Conservation (phyloP, 2,329 filamentous ascomycete species). For the Berkeleyomyces basicola region DNA sequence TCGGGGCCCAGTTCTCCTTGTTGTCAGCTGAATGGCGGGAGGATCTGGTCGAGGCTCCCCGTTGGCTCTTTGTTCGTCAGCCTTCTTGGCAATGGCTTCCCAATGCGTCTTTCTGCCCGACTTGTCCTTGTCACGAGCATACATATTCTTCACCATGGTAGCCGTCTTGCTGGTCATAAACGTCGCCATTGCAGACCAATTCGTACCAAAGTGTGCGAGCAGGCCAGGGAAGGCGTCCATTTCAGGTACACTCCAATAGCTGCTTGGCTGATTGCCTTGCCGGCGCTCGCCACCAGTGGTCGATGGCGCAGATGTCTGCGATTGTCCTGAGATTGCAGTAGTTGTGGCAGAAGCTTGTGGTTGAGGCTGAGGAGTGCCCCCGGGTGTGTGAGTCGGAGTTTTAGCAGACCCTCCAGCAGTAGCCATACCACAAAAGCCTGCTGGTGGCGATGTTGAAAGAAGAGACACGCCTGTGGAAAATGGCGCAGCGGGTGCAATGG, state of each 20-base stretch:
- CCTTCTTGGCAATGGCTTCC: constrained; percentile 42
- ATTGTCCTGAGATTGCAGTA: constrained; percentile 19
- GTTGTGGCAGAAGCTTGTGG: constrained; percentile 15
- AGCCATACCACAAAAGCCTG: background rate
- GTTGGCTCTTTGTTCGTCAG: constrained; percentile 36
- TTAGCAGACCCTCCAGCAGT: background rate
- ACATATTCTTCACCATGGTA: constrained; percentile 70
- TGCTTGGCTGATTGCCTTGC: constrained; percentile 45
- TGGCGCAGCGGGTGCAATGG: background rate
- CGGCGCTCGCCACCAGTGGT: constrained; percentile 36
- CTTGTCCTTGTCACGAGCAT: constrained; percentile 43
- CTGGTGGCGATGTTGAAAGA: constrained; percentile 7
- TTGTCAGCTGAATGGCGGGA: constrained; percentile 35
- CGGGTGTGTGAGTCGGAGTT: background rate
- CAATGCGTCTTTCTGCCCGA: constrained; percentile 34
- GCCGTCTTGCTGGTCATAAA: constrained; percentile 74
- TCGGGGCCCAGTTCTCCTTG: constrained; percentile 31
- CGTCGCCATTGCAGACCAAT: constrained; percentile 58
- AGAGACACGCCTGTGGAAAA: constrained; percentile 2
- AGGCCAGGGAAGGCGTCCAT: constrained; percentile 59
- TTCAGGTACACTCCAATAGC: constrained; percentile 79
- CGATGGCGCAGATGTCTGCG: constrained; percentile 25
- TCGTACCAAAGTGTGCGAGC: constrained; percentile 59
- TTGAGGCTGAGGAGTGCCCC: background rate
- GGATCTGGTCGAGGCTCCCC: constrained; percentile 45